These are phyloP conservation scores for Emericellopsis cladophorae DNA, from an alignment of 2,329 filamentous ascomycete genomes.

Conservation along the genomic window DNA sequence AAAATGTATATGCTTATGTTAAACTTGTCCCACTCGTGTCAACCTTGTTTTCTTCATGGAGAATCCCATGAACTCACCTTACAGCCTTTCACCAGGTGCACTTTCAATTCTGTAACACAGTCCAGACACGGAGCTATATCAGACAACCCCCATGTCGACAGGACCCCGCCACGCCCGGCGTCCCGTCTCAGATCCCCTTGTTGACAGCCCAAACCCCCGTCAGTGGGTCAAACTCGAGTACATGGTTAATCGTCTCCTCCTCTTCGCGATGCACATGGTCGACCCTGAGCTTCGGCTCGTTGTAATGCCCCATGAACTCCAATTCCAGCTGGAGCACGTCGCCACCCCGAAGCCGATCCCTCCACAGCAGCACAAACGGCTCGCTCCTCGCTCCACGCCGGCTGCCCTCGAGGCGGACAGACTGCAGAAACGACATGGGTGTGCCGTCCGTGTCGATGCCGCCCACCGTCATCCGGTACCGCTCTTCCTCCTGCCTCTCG, in stretches of 20 bases:
- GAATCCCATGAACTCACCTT: no score
- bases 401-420: conserved; percentile 23
- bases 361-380: conserved; percentile 23
- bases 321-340: conserved; percentile 21
- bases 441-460: conserved; percentile 28
- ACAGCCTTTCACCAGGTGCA: no score
- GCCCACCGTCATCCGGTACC: conserved; percentile 14
- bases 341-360: conserved; percentile 10
- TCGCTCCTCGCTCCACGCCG: conserved; percentile 19
- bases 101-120: no score
- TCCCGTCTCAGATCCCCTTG: no score
- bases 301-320: conserved; percentile 34
- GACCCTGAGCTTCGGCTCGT: conserved; percentile 22
- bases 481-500: conserved; percentile 7
- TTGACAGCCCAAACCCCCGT: not conserved
- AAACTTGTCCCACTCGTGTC: no score
- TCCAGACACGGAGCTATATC: no score
- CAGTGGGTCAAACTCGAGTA: not conserved
- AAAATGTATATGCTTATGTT: no score
- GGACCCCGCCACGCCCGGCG: no score
- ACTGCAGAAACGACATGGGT: conserved; percentile 23
- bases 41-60: no score
- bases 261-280: not conserved
- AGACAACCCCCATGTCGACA: no score
- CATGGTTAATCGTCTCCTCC: not conserved